Evolutionary conservation across 2,329 filamentous ascomycete species (phyloP).

Genomic region (Venturia oleaginea): DNA sequence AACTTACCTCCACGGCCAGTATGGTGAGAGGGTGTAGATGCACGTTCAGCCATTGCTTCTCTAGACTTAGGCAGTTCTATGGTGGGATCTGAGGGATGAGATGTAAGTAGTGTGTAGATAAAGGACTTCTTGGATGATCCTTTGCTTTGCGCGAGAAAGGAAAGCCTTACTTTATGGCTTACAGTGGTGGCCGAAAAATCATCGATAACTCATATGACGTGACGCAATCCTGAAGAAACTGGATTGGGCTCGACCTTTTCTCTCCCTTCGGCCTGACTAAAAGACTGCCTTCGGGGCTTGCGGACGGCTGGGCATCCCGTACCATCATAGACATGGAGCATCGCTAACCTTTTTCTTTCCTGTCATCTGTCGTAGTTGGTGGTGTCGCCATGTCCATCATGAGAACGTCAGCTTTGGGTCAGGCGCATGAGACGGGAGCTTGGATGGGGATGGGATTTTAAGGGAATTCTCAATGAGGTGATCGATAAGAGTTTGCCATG

Average conservation of each 20-base stretch:
- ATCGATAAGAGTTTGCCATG: background rate
- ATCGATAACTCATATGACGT: background rate
- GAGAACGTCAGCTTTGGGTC: background rate
- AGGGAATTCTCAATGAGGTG: background rate
- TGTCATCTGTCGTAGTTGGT: background rate
- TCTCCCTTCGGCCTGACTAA: background rate
- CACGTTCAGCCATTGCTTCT: background rate
- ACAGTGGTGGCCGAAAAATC: background rate
- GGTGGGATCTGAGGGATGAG: background rate
- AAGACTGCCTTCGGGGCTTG: background rate
- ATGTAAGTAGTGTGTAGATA: background rate
- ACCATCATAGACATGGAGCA: background rate
- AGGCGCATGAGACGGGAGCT: background rate
- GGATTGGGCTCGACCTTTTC: background rate
- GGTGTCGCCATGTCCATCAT: background rate
- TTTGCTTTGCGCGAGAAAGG: background rate
- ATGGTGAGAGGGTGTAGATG: constrained; percentile 3
- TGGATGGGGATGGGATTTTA: background rate
- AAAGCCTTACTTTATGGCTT: background rate
- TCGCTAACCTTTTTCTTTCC: background rate
- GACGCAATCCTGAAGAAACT: background rate
- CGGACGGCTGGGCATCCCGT: background rate
- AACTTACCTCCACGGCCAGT: constrained; percentile 14
- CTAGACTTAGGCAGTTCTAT: background rate
- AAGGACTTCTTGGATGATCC: background rate